A percentile compares a stretch with the other conserved stretches of the same genome.
phyloP scores from a whole-genome alignment of 805 yeast genomes.

The Clavispora asparagi region DNA sequence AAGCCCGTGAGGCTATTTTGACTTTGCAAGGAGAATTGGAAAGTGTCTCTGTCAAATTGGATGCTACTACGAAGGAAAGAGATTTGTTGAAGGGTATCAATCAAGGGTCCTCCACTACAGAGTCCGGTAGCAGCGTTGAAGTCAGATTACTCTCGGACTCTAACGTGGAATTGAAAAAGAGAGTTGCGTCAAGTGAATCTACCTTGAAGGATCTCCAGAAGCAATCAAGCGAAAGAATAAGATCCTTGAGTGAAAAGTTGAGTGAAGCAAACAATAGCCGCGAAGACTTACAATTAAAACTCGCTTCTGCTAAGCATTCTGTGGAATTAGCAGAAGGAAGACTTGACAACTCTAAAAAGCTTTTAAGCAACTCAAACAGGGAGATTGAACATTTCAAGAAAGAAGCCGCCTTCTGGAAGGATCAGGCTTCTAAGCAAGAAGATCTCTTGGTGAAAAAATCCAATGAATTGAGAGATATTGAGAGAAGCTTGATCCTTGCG shows the following conservation, averaged over 20 bases:
- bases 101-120: slow-evolving; percentile 1
- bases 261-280: slow-evolving; percentile 20
- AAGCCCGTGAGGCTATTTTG: slow-evolving; percentile 65
- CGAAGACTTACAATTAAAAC: slow-evolving; percentile 42
- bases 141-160: slow-evolving; percentile 20
- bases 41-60: slow-evolving; percentile 46
- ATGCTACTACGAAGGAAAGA: slow-evolving; percentile 57
- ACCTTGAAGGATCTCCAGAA: slow-evolving; percentile 26
- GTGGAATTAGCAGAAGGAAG: slow-evolving; percentile 50
- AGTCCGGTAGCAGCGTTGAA: slow-evolving; percentile 10
- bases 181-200: slow-evolving; percentile 34
- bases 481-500: slow-evolving; percentile 38
- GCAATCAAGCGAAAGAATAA: slow-evolving; percentile 40
- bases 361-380: slow-evolving; percentile 22
- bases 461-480: slow-evolving; percentile 53
- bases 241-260: slow-evolving; percentile 39
- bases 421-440: slow-evolving; percentile 38
- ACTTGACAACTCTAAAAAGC: slow-evolving; percentile 35
- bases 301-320: slow-evolving; percentile 53
- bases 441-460: slow-evolving; percentile 22
- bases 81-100: slow-evolving; percentile 50
- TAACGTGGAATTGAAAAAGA: slow-evolving; percentile 27
- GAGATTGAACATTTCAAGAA: slow-evolving; percentile 25
- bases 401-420: slow-evolving; percentile 35
- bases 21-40: slow-evolving; percentile 57